Base-by-base conservation (phyloP, 148 eudicot species). In the Agrostemma githago region DNA sequence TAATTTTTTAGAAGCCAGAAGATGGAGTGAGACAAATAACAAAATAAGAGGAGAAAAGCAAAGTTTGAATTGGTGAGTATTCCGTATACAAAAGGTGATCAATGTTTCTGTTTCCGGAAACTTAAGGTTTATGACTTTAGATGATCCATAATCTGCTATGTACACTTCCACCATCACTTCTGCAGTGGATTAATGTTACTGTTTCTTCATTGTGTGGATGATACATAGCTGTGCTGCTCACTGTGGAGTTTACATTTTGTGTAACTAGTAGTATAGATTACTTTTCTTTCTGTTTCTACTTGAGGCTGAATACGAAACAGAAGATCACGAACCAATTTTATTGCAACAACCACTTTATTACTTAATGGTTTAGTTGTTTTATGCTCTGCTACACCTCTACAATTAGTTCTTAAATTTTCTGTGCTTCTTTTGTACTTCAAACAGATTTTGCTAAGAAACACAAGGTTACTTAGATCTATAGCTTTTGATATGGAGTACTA, bases 1-100 rank as follows among this genome's bases (percentile, higher is more conserved):
- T 90, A 77, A 95, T 92, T 74, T 95, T 92, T 85, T 89, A 90
- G 82, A 86, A 83, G 87, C 94, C 97, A 67, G 87, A 82, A 72
- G 89, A 80, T 81, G 95, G 97, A 74, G 85, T 94, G 62, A 88
- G 97, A 74, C 92, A 95, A 80, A 86, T 95, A 67, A 61, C 12
- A 15, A 48, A 61, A n/a, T n/a, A n/a, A n/a, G n/a, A n/a, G n/a
- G n/a, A n/a, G n/a, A n/a, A n/a, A n/a, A n/a, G n/a, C n/a, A n/a
- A n/a, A n/a, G n/a, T n/a, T n/a, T n/a, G n/a, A n/a, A n/a, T n/a
- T n/a, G n/a, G n/a, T n/a, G n/a, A n/a, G n/a, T n/a, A n/a, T n/a
- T n/a, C n/a, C n/a, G n/a, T n/a, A n/a, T n/a, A n/a, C n/a, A 61
- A 61, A 61, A 11, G n/a, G 11, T 63, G 43, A 38, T 63, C 14